phyloP scores from a whole-genome alignment of 371 early-diverging fungal species.

The Batrachochytrium dendrobatidis region DNA sequence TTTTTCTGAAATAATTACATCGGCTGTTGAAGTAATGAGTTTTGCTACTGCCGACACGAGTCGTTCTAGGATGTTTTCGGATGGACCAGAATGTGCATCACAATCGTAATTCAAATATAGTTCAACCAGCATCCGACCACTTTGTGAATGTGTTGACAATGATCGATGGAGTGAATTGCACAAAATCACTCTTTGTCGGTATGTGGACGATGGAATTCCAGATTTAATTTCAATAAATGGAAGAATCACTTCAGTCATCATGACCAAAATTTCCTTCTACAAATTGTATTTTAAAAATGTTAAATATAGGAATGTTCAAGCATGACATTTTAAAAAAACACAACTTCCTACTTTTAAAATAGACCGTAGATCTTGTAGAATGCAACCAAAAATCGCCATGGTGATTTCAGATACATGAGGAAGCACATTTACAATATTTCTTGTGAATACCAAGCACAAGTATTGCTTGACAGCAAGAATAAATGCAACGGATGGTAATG shows the following conservation, averaged over 20 bases:
- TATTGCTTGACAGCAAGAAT: slow-evolving; percentile 77
- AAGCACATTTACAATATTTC: slow-evolving; percentile 70
- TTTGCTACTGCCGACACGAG: slow-evolving; percentile 51
- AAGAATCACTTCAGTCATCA: slow-evolving; percentile 69
- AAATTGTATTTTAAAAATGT: neutral
- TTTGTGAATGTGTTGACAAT: slow-evolving; percentile 64
- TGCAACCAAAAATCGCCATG: slow-evolving; percentile 71
- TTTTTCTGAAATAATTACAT: slow-evolving; percentile 4
- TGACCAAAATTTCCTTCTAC: slow-evolving; percentile 61
- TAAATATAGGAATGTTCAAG: neutral
- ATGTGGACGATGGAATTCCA: slow-evolving; percentile 24
- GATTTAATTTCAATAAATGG: slow-evolving; percentile 52
- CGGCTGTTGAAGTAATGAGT: neutral
- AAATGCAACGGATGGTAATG: slow-evolving; percentile 32
- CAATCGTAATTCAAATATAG: slow-evolving; percentile 97
- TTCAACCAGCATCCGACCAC: slow-evolving; percentile 70
- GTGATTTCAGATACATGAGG: slow-evolving; percentile 77
- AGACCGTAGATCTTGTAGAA: slow-evolving; percentile 58
- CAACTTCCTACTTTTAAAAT: slow-evolving; percentile 52
- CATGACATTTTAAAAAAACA: neutral
- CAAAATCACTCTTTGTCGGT: slow-evolving; percentile 34
- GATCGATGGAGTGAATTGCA: slow-evolving; percentile 34
- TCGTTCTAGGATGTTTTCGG: slow-evolving; percentile 72
- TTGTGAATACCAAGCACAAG: slow-evolving; percentile 66
- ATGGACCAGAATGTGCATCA: slow-evolving; percentile 55